phyloP scores from a whole-genome alignment of 2,329 filamentous ascomycete genomes.

The Daldinia sp. region DNA sequence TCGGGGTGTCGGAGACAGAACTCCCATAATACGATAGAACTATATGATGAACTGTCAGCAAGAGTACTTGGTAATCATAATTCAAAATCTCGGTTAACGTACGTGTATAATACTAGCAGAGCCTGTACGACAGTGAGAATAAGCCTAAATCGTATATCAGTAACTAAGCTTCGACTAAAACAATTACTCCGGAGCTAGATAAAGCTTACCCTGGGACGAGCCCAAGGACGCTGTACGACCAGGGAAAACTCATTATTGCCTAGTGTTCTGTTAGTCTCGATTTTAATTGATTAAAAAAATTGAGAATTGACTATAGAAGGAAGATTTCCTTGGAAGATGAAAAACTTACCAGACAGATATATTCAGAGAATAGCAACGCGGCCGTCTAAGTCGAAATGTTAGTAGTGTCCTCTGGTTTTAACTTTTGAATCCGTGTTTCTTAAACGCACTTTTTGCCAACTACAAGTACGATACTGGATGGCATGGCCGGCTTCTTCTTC shows the following conservation, averaged over 20 bases:
- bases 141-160: slow-evolving; percentile 58
- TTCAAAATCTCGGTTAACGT: slow-evolving; percentile 54
- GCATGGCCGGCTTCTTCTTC: slow-evolving; percentile 80
- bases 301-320: background rate
- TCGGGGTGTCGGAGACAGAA: slow-evolving; percentile 93
- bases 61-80: background rate
- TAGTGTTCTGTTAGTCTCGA: slow-evolving; percentile 45
- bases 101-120: slow-evolving; percentile 85
- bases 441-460: slow-evolving; percentile 81
- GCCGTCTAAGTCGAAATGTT: slow-evolving; percentile 71
- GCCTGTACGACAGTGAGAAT: slow-evolving; percentile 86
- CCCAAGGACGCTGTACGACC: slow-evolving; percentile 89
- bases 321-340: background rate
- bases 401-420: slow-evolving; percentile 33
- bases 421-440: slow-evolving; percentile 17
- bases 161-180: slow-evolving; percentile 30
- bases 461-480: slow-evolving; percentile 93
- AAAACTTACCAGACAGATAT: slow-evolving; percentile 78
- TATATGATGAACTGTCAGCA: slow-evolving; percentile 36
- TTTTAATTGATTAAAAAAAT: background rate
- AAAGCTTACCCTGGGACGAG: slow-evolving; percentile 77
- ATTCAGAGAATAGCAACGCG: slow-evolving; percentile 90
- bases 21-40: slow-evolving; percentile 62
- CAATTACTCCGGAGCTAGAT: slow-evolving; percentile 27
- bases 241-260: slow-evolving; percentile 94